Conservation (phyloP, 2,329 filamentous ascomycete genomes). For the Pyrenochaeta sp. region DNA sequence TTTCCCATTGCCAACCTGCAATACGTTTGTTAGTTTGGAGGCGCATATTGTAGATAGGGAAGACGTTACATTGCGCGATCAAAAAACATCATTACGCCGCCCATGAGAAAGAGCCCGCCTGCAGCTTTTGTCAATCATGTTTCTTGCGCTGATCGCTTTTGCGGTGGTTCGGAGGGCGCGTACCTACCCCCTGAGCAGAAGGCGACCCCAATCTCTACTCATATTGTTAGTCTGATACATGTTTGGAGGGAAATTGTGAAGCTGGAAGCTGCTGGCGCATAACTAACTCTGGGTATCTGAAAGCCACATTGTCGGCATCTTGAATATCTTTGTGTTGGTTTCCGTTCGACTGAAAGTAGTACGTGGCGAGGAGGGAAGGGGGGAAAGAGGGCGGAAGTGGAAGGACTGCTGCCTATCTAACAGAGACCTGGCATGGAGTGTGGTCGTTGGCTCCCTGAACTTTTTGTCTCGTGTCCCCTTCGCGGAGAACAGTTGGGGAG, state of each 20-base stretch:
- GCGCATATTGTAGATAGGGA: conserved; percentile 1
- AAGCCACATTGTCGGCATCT: conserved; percentile 90
- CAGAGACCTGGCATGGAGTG: conserved; percentile 16
- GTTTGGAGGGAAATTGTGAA: too few species aligned
- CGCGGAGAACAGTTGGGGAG: conserved; percentile 18
- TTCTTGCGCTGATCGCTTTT: conserved; percentile 9
- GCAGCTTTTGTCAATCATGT: conserved; percentile 20
- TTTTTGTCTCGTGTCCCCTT: conserved; percentile 45
- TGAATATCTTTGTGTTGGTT: conserved; percentile 18
- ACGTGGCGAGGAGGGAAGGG: neutral
- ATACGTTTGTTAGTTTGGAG: conserved; percentile 10
- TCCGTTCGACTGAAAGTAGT: neutral
- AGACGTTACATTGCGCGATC: conserved; percentile 84
- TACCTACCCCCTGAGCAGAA: conserved; percentile 96
- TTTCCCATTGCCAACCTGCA: conserved; percentile 95
- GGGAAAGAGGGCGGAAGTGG: neutral
- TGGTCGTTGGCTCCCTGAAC: conserved; percentile 6
- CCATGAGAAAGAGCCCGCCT: conserved; percentile 95
- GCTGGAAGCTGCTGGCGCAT: conserved; percentile 2
- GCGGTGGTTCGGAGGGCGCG: conserved; percentile 17
- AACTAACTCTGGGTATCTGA: conserved; percentile 91
- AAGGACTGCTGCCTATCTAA: conserved; percentile 7
- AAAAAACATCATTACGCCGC: conserved; percentile 96
- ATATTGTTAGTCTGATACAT: conserved; percentile 12
- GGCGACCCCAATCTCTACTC: conserved; percentile 88